Conservation (phyloP, 1,284 basidiomycete genomes). For the Trichosporon faecale region DNA sequence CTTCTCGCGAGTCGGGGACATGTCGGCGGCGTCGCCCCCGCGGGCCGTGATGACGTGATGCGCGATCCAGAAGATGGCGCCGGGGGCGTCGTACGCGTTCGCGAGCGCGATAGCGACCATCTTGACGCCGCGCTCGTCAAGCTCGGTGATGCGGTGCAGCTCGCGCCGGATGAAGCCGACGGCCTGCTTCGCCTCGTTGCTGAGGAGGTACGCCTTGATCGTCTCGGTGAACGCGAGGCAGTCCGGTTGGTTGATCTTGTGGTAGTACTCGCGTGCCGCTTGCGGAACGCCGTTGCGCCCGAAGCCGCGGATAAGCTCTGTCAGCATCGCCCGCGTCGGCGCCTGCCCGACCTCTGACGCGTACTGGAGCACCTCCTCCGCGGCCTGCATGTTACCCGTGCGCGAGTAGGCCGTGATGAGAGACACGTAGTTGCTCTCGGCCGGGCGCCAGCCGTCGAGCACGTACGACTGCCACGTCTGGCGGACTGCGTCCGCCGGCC, state of each 20-base stretch:
- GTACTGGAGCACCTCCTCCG: conserved; percentile 32
- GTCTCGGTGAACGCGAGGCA: conserved; percentile 12
- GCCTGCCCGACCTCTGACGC: conserved; percentile 27
- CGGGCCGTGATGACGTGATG: conserved; percentile 4
- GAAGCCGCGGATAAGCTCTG: conserved; percentile 27
- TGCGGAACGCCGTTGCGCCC: conserved; percentile 4
- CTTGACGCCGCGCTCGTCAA: conserved; percentile 15
- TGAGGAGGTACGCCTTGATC: conserved; percentile 6
- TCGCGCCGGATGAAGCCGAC: conserved; percentile 17
- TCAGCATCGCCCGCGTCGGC: conserved; percentile 30
- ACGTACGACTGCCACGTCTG: conserved; percentile 37
- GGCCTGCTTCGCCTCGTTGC: neutral
- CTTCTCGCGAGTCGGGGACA: neutral
- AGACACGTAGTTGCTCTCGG: conserved; percentile 33
- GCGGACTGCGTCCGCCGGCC: conserved; percentile 28
- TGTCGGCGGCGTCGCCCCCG: neutral
- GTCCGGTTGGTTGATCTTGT: conserved; percentile 10
- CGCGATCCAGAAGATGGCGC: conserved; percentile 21
- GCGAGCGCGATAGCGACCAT: conserved; percentile 20
- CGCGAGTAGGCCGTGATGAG: conserved; percentile 41
- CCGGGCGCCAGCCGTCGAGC: conserved; percentile 38
- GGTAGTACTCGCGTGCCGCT: conserved; percentile 15
- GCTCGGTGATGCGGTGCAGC: neutral
- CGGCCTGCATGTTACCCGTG: conserved; percentile 37
- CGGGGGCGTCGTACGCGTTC: conserved; percentile 12